Percentiles rank a stretch among this genome's conserved stretches.
These are phyloP conservation scores for Guyanaporus albipodus DNA, from an alignment of 768 basidiomycete genomes.

Conservation along the genomic window DNA sequence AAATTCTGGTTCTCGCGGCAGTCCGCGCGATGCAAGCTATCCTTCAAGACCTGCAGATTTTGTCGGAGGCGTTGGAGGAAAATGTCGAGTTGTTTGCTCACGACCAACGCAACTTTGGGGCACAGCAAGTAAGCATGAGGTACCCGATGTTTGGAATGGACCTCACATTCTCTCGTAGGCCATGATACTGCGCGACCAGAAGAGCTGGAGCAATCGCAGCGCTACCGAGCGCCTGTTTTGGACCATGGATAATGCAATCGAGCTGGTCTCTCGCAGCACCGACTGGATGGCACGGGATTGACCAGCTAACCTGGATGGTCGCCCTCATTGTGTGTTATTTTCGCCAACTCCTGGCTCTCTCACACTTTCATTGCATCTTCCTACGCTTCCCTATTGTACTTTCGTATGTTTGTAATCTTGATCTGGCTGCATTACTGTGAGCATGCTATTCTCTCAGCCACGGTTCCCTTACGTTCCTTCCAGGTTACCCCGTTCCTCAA, in stretches of 20 bases:
- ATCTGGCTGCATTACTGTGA: conserved; percentile 12
- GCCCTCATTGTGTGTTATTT: conserved; percentile 10
- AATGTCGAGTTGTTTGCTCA: conserved; percentile 90
- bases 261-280: conserved; percentile 77
- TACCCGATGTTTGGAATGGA: neutral
- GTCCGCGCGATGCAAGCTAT: conserved; percentile 83
- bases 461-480: neutral
- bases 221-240: conserved; percentile 91
- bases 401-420: conserved; percentile 21
- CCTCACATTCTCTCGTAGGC: conserved; percentile 48
- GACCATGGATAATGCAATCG: conserved; percentile 87
- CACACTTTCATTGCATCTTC: conserved; percentile 9
- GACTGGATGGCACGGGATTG: conserved; percentile 83
- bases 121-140: conserved; percentile 74
- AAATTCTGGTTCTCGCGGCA: conserved; percentile 65
- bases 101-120: conserved; percentile 92
- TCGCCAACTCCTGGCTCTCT: neutral
- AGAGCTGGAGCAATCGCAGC: conserved; percentile 90
- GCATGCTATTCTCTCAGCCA: conserved; percentile 3
- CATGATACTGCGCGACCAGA: conserved; percentile 94
- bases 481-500: conserved; percentile 14
- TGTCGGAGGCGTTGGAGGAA: conserved; percentile 87
- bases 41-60: conserved; percentile 79
- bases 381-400: conserved; percentile 17
- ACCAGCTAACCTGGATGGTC: conserved; percentile 7